phyloP scores from a whole-genome alignment of 78 protist genomes.

The Pigoraptor vietnamica region DNA sequence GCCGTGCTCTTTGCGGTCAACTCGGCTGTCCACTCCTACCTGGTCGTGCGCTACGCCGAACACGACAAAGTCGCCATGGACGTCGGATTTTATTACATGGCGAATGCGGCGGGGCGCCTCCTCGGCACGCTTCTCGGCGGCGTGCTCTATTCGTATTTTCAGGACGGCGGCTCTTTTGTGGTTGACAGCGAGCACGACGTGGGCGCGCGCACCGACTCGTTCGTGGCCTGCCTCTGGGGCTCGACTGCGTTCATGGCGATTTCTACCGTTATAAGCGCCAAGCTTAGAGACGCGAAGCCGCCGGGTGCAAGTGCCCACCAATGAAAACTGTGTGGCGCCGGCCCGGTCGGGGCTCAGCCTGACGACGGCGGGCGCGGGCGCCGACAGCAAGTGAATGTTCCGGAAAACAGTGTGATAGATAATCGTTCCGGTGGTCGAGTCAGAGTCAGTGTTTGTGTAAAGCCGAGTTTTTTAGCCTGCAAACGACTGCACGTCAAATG shows the following conservation, averaged over 20 bases:
- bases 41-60: conserved; percentile 16
- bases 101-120: conserved; percentile 41
- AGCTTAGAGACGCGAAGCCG: too few species aligned
- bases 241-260: not conserved
- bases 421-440: too few species aligned
- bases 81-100: conserved; percentile 57
- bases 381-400: too few species aligned
- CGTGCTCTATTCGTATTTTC: conserved; percentile 27
- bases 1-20: conserved; percentile 31
- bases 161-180: not conserved
- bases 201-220: not conserved
- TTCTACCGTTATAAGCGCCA: not conserved
- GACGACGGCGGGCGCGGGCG: too few species aligned
- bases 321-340: too few species aligned
- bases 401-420: too few species aligned
- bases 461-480: too few species aligned
- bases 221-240: not conserved
- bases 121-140: conserved; percentile 43
- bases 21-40: conserved; percentile 39
- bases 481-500: too few species aligned
- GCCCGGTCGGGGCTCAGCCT: too few species aligned
- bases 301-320: too few species aligned
- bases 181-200: not conserved
- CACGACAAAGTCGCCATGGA: conserved; percentile 8
- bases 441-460: too few species aligned